phyloP scores from a whole-genome alignment of 2,329 filamentous ascomycete species.

The Emericellopsis cladophorae region DNA sequence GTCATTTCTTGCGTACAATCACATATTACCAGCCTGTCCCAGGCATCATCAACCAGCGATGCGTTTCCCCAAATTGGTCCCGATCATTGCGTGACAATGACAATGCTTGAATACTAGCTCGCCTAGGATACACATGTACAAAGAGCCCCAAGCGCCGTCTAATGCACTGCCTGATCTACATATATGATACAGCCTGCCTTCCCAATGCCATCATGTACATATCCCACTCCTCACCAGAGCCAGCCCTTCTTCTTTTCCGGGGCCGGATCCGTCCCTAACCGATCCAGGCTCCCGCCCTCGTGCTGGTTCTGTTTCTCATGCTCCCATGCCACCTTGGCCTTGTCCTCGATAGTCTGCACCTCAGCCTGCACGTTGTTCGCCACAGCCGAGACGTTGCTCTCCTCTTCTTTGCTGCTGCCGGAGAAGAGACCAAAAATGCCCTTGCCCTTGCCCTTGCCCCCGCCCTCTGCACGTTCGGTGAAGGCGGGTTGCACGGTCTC shows the following conservation, averaged over 20 bases:
- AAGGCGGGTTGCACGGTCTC: slow-evolving; percentile 19
- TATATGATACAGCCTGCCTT: slow-evolving; percentile 23
- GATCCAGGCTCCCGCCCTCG: slow-evolving; percentile 36
- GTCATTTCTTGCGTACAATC: not conserved
- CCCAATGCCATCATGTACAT: not conserved
- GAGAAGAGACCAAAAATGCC: slow-evolving; percentile 21
- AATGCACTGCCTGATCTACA: slow-evolving; percentile 31
- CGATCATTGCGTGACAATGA: not conserved
- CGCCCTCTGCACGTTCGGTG: slow-evolving; percentile 7
- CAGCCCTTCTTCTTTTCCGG: slow-evolving; percentile 36
- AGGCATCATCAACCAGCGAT: no score
- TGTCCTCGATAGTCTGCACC: slow-evolving; percentile 15
- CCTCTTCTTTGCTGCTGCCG: slow-evolving; percentile 9
- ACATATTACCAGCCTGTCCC: no score
- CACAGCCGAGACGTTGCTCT: slow-evolving; percentile 4
- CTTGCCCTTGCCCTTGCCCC: slow-evolving; percentile 16
- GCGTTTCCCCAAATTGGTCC: no score
- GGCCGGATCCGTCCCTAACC: slow-evolving; percentile 26
- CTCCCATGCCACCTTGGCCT: slow-evolving; percentile 31
- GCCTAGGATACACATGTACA: slow-evolving; percentile 11
- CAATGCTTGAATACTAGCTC: no score
- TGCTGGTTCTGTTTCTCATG: slow-evolving; percentile 37
- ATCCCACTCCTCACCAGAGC: slow-evolving; percentile 16
- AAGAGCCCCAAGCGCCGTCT: slow-evolving; percentile 25
- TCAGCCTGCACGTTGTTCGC: not conserved